A percentile compares a stretch with the other conserved stretches of the same genome.
Evolutionary conservation across 2,329 filamentous ascomycete species (phyloP).

Genomic region (Coleophoma cylindrospora): DNA sequence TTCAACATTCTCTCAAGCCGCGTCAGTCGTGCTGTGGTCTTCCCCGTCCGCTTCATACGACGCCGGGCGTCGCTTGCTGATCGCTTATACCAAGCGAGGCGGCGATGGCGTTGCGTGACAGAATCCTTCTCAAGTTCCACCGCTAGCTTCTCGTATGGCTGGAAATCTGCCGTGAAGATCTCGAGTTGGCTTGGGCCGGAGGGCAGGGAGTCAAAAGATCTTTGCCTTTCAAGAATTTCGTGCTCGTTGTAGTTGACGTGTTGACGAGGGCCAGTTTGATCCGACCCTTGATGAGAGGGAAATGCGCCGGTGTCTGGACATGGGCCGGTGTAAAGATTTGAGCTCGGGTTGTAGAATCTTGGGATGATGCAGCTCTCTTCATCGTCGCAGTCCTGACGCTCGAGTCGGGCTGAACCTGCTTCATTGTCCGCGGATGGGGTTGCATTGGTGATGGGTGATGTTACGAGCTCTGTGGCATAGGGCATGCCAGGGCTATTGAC

Average conservation of each 20-base stretch:
- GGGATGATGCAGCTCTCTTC: no score
- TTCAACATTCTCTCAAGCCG: neutral
- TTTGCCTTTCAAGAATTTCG: slow-evolving; percentile 7
- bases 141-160: neutral
- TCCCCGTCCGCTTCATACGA: neutral
- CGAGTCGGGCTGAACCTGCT: neutral
- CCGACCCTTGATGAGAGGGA: neutral
- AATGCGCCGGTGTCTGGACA: neutral
- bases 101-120: neutral
- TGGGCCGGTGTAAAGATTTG: no score
- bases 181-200: slow-evolving; percentile 10
- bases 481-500: neutral
- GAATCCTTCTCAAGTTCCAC: neutral
- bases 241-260: slow-evolving; percentile 7
- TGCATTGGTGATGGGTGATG: neutral
- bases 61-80: neutral
- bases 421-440: neutral
- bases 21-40: neutral
- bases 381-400: no score
- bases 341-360: no score
- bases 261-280: neutral
- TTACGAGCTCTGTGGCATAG: no score
- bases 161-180: slow-evolving; percentile 9
- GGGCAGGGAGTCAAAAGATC: slow-evolving; percentile 1
- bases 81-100: neutral